These are phyloP conservation scores for Trypanosoma theileri DNA, from an alignment of 208 protist species.

Conservation along the genomic window DNA sequence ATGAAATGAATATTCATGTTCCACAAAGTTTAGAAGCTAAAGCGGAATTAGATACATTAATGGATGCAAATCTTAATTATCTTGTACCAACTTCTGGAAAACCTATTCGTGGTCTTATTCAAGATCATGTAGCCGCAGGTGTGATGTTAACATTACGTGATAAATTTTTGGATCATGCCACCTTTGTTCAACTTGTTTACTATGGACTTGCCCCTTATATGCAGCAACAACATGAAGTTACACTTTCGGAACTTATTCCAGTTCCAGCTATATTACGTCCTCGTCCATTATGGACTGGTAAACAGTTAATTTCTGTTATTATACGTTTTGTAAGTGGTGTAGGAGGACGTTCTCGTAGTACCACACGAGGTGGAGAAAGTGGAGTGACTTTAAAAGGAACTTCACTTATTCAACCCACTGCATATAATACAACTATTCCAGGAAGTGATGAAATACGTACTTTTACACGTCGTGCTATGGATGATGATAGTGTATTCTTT, in stretches of 20 bases:
- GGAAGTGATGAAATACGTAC: slow-evolving; percentile 27
- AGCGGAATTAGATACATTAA: slow-evolving; percentile 95
- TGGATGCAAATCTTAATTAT: slow-evolving; percentile 97
- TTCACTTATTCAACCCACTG: slow-evolving; percentile 82
- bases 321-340: slow-evolving; percentile 78
- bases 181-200: slow-evolving; percentile 95
- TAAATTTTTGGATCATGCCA: slow-evolving; percentile 93
- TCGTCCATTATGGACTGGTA: slow-evolving; percentile 95
- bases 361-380: slow-evolving; percentile 11
- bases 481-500: slow-evolving; percentile 88
- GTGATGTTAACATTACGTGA: slow-evolving; percentile 96
- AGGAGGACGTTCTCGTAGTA: slow-evolving; percentile 6
- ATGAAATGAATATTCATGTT: slow-evolving; percentile 99
- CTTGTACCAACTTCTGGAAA: slow-evolving; percentile 94
- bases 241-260: slow-evolving; percentile 76
- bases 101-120: slow-evolving; percentile 99
- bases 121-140: slow-evolving; percentile 99
- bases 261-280: slow-evolving; percentile 96
- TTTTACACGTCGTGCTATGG: slow-evolving; percentile 43
- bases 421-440: slow-evolving; percentile 61
- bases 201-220: slow-evolving; percentile 84
- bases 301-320: slow-evolving; percentile 96
- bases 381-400: slow-evolving; percentile 87
- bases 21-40: slow-evolving; percentile 95
- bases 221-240: slow-evolving; percentile 43